phyloP scores from a whole-genome alignment of 148 eudicot species.

The Dysphania ambrosioides region DNA sequence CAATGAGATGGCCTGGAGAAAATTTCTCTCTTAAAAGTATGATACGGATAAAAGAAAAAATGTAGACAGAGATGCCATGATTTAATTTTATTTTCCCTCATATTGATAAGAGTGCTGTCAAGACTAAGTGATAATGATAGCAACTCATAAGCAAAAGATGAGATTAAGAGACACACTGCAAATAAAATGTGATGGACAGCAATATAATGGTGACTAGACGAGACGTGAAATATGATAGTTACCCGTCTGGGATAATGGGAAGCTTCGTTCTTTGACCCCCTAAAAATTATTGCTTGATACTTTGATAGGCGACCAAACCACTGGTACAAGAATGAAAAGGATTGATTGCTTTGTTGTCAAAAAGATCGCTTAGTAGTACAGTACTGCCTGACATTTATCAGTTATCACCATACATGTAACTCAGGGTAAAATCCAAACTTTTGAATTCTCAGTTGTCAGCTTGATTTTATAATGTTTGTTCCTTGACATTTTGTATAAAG shows the following conservation, averaged over 20 bases:
- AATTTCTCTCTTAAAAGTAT: too few species aligned
- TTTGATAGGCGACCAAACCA: too few species aligned
- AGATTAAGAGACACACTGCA: neutral
- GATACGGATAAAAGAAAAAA: too few species aligned
- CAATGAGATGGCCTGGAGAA: too few species aligned
- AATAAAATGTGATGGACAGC: neutral
- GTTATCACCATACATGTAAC: too few species aligned
- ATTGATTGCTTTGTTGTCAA: too few species aligned
- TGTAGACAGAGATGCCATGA: too few species aligned
- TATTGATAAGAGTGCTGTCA: too few species aligned
- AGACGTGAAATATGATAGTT: slow-evolving; percentile 4
- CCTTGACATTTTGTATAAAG: neutral
- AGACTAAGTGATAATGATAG: slow-evolving; percentile 2
- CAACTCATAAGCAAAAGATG: neutral
- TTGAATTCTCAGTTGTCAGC: neutral
- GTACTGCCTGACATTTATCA: too few species aligned
- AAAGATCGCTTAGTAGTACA: too few species aligned
- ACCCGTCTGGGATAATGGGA: slow-evolving; percentile 17
- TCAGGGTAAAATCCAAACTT: neutral
- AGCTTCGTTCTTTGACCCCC: slow-evolving; percentile 24
- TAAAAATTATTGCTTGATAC: neutral
- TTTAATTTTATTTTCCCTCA: too few species aligned
- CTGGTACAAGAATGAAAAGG: too few species aligned
- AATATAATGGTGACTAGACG: slow-evolving; percentile 1
- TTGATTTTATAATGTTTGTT: neutral